Evolutionary conservation across 2,329 filamentous ascomycete species (phyloP), one percentile per base, ranked within the genome.

Genomic region (Elsinoe batatas): DNA sequence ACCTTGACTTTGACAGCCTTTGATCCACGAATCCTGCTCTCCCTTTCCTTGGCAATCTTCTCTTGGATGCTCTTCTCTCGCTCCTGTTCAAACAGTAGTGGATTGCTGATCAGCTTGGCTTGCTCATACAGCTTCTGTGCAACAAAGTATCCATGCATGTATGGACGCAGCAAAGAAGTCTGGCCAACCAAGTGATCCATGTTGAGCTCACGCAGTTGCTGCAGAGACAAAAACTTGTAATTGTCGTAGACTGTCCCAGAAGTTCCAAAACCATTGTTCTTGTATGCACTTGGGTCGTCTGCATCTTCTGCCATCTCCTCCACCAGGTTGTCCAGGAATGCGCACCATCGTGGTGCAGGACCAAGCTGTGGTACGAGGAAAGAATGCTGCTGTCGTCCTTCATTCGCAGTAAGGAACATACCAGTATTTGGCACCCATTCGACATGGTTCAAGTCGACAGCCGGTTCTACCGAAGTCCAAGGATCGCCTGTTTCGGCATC

Each of bases 71-170:
- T 84, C 77, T 95, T 96, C 58, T 85, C 84, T 57, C 90, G 81
- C 70, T 97, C 89, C 65, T 97, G 88, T 67, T 96, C 89, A 79
- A 87, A 95, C 53, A 94, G 80, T 67, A 94, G 94, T 0, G 93
- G 93, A 71, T 97, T 95, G 50, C 87, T 86, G 64, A 97, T 95
- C 58, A 98, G 75, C 56, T 88, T 79, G 15, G 93, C 93, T 69
- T 98, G 91, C 67, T 98, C 94, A 69, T 98, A 97, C 22, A 98
- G 74, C 66, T 91, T 89, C 64, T 94, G 91, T 35, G 88, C 88
- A 49, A 98, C 91, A 73, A 98, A 98, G 77, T 93, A 97, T 63
- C 93, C 94, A 69, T 98, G 93, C 94, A 98, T 98, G 68, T 98
- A 98, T 42, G 93, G 93, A 43, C 91, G 81, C 38, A 98, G 76